Conservation (phyloP, 306 rosid genomes). For the Prunus fruticosa region DNA sequence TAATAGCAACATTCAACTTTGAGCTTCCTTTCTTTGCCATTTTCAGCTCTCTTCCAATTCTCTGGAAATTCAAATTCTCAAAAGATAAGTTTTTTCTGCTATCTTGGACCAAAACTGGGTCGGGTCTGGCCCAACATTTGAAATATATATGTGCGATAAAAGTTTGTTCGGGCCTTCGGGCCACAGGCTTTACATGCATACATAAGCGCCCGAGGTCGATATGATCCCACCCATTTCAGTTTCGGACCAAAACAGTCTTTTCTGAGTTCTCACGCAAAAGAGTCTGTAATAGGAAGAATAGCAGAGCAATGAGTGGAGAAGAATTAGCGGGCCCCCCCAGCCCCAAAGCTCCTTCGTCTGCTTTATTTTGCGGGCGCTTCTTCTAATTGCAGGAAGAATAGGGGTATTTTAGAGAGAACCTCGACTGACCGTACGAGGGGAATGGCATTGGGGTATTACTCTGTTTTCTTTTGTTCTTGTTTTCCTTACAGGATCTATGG, state of each 20-base stretch:
- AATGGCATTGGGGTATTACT: conserved; percentile 4
- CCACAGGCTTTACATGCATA: neutral
- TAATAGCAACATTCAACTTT: conserved; percentile 63
- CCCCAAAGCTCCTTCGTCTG: conserved; percentile 68
- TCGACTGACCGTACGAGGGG: too few relatives aligned
- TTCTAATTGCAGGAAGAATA: too few relatives aligned
- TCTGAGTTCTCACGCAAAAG: too few relatives aligned
- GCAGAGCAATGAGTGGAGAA: conserved; percentile 64
- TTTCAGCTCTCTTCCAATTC: neutral
- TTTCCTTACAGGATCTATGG: conserved; percentile 70
- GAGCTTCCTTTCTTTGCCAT: conserved; percentile 43
- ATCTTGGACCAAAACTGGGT: too few relatives aligned
- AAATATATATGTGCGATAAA: neutral
- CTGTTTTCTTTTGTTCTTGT: conserved; percentile 19
- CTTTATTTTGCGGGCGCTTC: conserved; percentile 63
- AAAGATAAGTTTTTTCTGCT: too few relatives aligned
- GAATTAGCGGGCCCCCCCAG: conserved; percentile 77
- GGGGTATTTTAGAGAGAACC: too few relatives aligned
- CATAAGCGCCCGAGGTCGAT: neutral
- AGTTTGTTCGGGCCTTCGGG: conserved; percentile 9
- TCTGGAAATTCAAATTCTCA: too few relatives aligned
- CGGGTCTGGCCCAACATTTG: neutral
- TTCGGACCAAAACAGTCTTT: neutral
- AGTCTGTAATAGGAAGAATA: neutral
- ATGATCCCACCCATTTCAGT: neutral